These are phyloP conservation scores for Entomortierella beljakovae DNA, from an alignment of 192 early-diverging fungal species.

Conservation along the genomic window DNA sequence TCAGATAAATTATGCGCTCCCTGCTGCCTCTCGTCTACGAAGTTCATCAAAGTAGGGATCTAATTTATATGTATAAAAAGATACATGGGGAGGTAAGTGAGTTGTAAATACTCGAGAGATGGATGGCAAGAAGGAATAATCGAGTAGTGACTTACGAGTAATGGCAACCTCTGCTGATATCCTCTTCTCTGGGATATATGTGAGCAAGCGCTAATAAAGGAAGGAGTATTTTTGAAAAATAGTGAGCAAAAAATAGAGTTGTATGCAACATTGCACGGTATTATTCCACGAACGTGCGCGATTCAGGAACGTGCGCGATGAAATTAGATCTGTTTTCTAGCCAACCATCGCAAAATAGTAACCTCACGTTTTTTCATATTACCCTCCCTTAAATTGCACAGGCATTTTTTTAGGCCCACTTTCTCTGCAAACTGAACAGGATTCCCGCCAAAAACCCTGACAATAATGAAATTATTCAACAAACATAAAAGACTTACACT, in stretches of 20 bases:
- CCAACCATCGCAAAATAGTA: neutral
- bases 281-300: slow-evolving; percentile 23
- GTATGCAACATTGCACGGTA: neutral
- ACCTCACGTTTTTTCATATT: too few relatives aligned
- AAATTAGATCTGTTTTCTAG: neutral
- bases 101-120: neutral
- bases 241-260: neutral
- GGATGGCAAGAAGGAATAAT: neutral
- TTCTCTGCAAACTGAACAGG: neutral
- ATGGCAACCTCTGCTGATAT: slow-evolving; percentile 52
- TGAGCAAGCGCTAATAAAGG: slow-evolving; percentile 36
- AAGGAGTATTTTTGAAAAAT: neutral
- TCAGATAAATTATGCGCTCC: neutral
- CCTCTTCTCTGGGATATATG: slow-evolving; percentile 51
- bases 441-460: neutral
- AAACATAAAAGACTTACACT: slow-evolving; percentile 52
- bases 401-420: neutral
- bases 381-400: neutral
- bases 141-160: slow-evolving; percentile 41
- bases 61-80: neutral
- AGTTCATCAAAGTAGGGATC: slow-evolving; percentile 52
- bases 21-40: slow-evolving; percentile 31
- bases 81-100: neutral
- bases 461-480: neutral
- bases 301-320: slow-evolving; percentile 32